Evolutionary conservation across 306 rosid genomes (phyloP), one percentile per base, ranked within the genome.

Genomic region (Aeschynomene evenia): DNA sequence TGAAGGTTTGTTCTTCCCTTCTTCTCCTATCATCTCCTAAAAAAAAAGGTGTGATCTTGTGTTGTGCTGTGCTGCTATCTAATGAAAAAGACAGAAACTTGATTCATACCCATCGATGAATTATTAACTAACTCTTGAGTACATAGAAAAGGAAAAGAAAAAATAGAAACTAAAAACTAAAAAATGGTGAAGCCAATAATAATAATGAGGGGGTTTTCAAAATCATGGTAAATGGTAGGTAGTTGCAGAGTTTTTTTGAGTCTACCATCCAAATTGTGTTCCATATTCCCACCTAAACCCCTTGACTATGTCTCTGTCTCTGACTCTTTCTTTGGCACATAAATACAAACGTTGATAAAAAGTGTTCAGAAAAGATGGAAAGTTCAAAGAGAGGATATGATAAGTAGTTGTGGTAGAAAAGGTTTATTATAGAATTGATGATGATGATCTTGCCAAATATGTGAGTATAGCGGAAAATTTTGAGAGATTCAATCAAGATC

Each of bases 281-380:
- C 48, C 73, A 77, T 64, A 26, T 85, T 83, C 85, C 66, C 85
- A 88, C 92, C 97, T 83, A 88, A 86, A 85, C 74, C 83, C 82
- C 79, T 86, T 91, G 96, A 91, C 95, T 71, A 7, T 59, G 75
- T 75, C 79, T 65, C 21, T 61, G 42, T 63, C 77, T 66, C 66
- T 69, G 71, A 68, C 81, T 42, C 50, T 52, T 72, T 73, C 76
- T 68, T 67, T 36, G 68, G 60, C 13, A 22, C 72, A 43, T n/a
- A n/a, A n/a, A n/a, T 19, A 74, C 29, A 72, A 62, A 28, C 16
- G 58, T 31, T 21, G 68, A 58, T 19, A 74, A 75, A n/a, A 52
- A n/a, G n/a, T n/a, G 60, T 75, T 34, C 11, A 70, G 45, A 14
- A 40, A 34, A 63, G 14, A 63, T 57, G 79, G 85, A 56, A 75